These are phyloP conservation scores for Hypsizygus marmoreus DNA, from an alignment of 768 basidiomycete species.

Conservation along the genomic window DNA sequence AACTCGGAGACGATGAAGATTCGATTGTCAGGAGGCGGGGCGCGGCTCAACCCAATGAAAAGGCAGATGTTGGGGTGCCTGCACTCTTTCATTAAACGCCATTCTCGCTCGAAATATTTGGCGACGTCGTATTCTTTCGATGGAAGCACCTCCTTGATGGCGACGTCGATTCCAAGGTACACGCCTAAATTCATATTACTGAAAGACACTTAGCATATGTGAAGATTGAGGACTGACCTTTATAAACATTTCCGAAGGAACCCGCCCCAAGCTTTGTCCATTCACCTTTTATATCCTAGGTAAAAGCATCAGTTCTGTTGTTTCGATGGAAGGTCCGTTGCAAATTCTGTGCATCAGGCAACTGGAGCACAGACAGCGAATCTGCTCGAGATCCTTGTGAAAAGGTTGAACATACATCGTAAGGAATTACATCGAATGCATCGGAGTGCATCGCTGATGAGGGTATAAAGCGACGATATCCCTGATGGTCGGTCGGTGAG, in stretches of 20 bases:
- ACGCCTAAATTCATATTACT: constrained; percentile 46
- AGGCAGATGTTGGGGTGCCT: constrained; percentile 92
- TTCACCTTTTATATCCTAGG: constrained; percentile 82
- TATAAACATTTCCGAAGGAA: constrained; percentile 92
- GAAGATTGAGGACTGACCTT: constrained; percentile 45
- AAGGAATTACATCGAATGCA: constrained; percentile 88
- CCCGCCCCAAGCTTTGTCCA: constrained; percentile 93
- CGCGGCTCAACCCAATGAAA: constrained; percentile 86
- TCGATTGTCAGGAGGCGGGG: constrained; percentile 74
- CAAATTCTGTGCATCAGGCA: not conserved
- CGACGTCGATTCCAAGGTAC: constrained; percentile 95
- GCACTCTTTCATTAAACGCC: constrained; percentile 95
- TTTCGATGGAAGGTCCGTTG: not conserved
- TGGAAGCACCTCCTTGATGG: constrained; percentile 94
- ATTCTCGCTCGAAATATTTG: constrained; percentile 99
- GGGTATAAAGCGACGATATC: not conserved
- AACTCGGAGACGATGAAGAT: constrained; percentile 96
- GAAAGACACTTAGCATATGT: constrained; percentile 2
- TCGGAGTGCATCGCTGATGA: constrained; percentile 46
- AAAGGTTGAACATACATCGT: constrained; percentile 53
- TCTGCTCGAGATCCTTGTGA: not conserved
- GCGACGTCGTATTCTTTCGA: constrained; percentile 90
- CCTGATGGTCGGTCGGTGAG: not conserved
- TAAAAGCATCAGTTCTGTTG: constrained; percentile 1
- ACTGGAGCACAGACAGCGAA: not conserved